These are phyloP conservation scores for Periconia sp. DNA, from an alignment of 2,329 filamentous ascomycete genomes.

Conservation along the genomic window DNA sequence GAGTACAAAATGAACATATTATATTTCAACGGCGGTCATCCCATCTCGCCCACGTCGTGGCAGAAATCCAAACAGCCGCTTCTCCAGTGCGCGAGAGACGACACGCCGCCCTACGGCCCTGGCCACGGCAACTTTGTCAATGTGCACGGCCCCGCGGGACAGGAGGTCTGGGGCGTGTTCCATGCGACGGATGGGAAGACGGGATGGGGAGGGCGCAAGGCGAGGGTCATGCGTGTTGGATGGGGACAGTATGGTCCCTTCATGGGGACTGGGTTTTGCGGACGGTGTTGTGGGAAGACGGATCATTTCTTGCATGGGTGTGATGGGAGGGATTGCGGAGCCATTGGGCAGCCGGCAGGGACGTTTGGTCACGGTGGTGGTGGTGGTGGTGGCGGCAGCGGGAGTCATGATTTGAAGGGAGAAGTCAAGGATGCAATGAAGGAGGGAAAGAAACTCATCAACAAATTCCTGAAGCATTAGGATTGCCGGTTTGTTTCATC, in stretches of 20 bases:
- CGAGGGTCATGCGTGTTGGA: slow-evolving; percentile 52
- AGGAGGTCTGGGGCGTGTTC: slow-evolving; percentile 52
- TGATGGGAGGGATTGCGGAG: slow-evolving; percentile 32
- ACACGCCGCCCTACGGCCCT: slow-evolving; percentile 51
- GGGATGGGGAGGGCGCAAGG: slow-evolving; percentile 54
- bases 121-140: slow-evolving; percentile 55
- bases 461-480: slow-evolving; percentile 34
- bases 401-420: slow-evolving; percentile 17
- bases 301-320: slow-evolving; percentile 39
- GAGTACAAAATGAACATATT: slow-evolving; percentile 58
- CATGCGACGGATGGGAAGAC: slow-evolving; percentile 55
- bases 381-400: slow-evolving; percentile 13
- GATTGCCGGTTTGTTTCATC: too few species aligned
- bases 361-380: slow-evolving; percentile 21
- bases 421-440: slow-evolving; percentile 30
- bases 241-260: slow-evolving; percentile 45
- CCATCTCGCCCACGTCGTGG: slow-evolving; percentile 47
- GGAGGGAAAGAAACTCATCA: slow-evolving; percentile 29
- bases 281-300: slow-evolving; percentile 38
- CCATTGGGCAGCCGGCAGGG: slow-evolving; percentile 28
- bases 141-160: slow-evolving; percentile 37
- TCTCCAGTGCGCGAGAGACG: slow-evolving; percentile 41
- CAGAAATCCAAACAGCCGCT: slow-evolving; percentile 48
- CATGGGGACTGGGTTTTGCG: slow-evolving; percentile 51
- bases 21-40: slow-evolving; percentile 49